Conservation (phyloP, 768 basidiomycete genomes). For the Macrolepiota dolichaula region DNA sequence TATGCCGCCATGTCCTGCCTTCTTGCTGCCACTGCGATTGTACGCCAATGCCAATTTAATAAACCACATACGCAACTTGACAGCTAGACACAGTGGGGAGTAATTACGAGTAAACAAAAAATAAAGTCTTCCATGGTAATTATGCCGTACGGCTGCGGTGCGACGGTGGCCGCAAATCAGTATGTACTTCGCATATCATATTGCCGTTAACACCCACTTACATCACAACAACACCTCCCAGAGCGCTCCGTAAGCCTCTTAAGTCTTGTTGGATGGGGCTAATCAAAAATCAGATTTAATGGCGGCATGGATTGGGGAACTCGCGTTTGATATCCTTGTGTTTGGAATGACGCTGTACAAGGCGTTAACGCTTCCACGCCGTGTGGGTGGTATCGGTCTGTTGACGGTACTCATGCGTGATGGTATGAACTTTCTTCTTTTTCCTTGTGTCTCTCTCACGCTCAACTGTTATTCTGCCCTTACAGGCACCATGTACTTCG, state of each 20-base stretch:
- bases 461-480: not conserved
- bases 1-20: slow-evolving; percentile 20
- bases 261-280: too few relatives aligned
- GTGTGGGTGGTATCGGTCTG: slow-evolving; percentile 21
- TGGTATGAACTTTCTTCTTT: slow-evolving; percentile 11
- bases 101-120: not conserved
- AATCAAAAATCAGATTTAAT: not conserved
- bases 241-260: not conserved
- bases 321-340: too few relatives aligned
- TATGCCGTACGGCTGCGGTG: slow-evolving; percentile 1
- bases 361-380: slow-evolving; percentile 22
- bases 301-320: too few relatives aligned
- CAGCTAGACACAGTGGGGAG: not conserved
- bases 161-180: not conserved
- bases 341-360: slow-evolving; percentile 39
- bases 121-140: not conserved
- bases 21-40: slow-evolving; percentile 23
- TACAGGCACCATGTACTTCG: slow-evolving; percentile 38
- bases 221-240: too few relatives aligned
- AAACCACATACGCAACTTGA: not conserved
- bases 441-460: not conserved
- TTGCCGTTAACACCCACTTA: not conserved
- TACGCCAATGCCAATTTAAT: slow-evolving; percentile 2
- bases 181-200: slow-evolving; percentile 11
- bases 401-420: slow-evolving; percentile 34